Conservation (phyloP, 1,284 basidiomycete species). For the Cutaneotrichosporon sp. region DNA sequence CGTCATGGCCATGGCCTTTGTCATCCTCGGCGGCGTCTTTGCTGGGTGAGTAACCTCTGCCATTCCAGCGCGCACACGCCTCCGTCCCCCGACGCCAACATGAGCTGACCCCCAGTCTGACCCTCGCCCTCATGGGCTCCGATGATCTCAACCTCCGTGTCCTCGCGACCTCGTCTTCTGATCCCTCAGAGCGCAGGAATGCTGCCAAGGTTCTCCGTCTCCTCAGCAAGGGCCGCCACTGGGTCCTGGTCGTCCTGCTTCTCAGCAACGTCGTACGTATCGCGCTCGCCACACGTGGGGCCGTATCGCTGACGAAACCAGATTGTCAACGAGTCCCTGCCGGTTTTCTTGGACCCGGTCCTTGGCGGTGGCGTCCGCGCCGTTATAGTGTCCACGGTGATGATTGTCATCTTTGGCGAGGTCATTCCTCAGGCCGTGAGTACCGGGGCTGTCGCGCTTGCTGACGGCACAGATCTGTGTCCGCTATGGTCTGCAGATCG, state of each 20-base stretch:
- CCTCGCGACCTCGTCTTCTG: conserved; percentile 74
- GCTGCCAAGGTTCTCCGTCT: conserved; percentile 76
- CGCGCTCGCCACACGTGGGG: not conserved
- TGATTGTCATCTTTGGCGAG: conserved; percentile 72
- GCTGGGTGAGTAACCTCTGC: conserved; percentile 73
- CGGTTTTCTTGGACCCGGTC: conserved; percentile 84
- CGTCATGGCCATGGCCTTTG: conserved; percentile 64
- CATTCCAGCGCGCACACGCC: not conserved
- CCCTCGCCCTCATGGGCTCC: conserved; percentile 90
- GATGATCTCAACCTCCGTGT: conserved; percentile 91
- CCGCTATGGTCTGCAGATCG: conserved; percentile 86
- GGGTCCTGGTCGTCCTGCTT: conserved; percentile 87
- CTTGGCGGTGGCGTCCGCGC: conserved; percentile 81
- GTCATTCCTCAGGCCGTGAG: conserved; percentile 73
- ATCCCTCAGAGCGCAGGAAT: conserved; percentile 65
- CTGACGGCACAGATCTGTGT: conserved; percentile 70
- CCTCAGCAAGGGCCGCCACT: conserved; percentile 80
- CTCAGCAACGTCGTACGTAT: conserved; percentile 77
- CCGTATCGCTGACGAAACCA: conserved; percentile 11
- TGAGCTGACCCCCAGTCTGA: conserved; percentile 58
- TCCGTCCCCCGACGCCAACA: not conserved
- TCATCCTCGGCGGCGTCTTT: conserved; percentile 79
- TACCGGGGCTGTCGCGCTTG: conserved; percentile 2
- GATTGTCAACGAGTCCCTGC: conserved; percentile 89
- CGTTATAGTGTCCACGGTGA: conserved; percentile 77